Evolutionary conservation across 257 asterid species (phyloP).

Genomic region (Primulina tabacum): DNA sequence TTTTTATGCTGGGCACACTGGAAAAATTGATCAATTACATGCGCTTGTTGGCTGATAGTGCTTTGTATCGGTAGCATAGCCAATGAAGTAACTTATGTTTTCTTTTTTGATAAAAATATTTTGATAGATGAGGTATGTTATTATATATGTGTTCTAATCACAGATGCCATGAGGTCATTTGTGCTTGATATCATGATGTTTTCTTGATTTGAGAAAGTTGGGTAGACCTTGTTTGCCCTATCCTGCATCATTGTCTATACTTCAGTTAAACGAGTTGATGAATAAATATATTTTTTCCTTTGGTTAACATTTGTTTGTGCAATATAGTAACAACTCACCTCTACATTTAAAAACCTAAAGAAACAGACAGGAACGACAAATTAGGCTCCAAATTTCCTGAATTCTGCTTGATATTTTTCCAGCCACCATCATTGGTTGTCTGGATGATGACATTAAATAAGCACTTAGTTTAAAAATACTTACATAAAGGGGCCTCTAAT

Average conservation of each 20-base stretch:
- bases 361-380: slow-evolving; percentile 11
- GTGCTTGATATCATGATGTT: slow-evolving; percentile 4
- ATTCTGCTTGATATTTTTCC: neutral
- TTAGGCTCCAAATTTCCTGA: neutral
- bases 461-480: neutral
- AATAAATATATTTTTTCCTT: neutral
- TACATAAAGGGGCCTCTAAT: slow-evolving; percentile 10
- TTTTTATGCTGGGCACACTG: slow-evolving; percentile 2
- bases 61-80: slow-evolving; percentile 6
- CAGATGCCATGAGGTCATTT: slow-evolving; percentile 2
- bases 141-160: neutral
- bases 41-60: slow-evolving; percentile 1
- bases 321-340: neutral
- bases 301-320: neutral
- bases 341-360: neutral
- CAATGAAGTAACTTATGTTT: neutral
- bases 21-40: neutral
- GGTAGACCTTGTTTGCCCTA: slow-evolving; percentile 4
- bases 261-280: slow-evolving; percentile 1
- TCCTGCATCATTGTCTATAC: slow-evolving; percentile 2
- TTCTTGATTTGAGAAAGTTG: slow-evolving; percentile 14
- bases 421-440: slow-evolving; percentile 5
- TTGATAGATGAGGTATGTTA: neutral
- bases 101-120: neutral
- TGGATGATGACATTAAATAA: slow-evolving; percentile 2